Percentiles rank a stretch among this genome's conserved stretches.
phyloP scores from a whole-genome alignment of 495 filamentous ascomycete species.

The Talaromyces ruber region DNA sequence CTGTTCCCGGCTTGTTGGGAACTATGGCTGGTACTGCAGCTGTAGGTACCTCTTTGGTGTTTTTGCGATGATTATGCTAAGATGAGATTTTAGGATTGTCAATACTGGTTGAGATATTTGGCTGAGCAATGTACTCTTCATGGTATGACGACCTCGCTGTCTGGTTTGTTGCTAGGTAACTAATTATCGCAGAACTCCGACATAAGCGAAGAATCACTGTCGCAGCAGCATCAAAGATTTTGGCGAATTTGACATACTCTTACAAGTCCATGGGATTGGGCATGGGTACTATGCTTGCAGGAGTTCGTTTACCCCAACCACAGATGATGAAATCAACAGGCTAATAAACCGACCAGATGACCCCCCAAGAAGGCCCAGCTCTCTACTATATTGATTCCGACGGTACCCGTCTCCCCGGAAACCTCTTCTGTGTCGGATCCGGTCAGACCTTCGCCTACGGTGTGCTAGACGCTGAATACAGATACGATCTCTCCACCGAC shows the following conservation, averaged over 20 bases:
- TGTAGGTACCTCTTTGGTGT: conserved; percentile 35
- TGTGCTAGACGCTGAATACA: conserved; percentile 91
- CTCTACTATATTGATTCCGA: conserved; percentile 99
- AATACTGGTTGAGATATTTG: conserved; percentile 98
- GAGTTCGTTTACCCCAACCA: conserved; percentile 43
- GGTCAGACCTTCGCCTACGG: conserved; percentile 99
- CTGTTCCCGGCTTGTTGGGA: conserved; percentile 68
- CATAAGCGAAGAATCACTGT: conserved; percentile 98
- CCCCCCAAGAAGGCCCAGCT: conserved; percentile 89
- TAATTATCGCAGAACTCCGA: conserved; percentile 56
- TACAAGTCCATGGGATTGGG: conserved; percentile 97
- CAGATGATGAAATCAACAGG: background rate
- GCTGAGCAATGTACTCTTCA: conserved; percentile 98
- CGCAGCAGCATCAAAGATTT: conserved; percentile 94
- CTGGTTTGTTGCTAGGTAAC: background rate
- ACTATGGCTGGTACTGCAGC: conserved; percentile 99
- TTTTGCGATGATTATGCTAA: conserved; percentile 4
- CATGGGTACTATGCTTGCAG: conserved; percentile 99
- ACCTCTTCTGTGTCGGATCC: conserved; percentile 95
- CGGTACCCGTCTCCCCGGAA: conserved; percentile 84
- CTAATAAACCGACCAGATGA: conserved; percentile 33
- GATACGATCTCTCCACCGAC: conserved; percentile 74
- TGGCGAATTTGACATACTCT: conserved; percentile 92
- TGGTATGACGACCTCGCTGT: conserved; percentile 28
- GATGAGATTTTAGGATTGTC: conserved; percentile 62